phyloP scores from a whole-genome alignment of 2,329 filamentous ascomycete genomes.

The Ophiostoma australiae region DNA sequence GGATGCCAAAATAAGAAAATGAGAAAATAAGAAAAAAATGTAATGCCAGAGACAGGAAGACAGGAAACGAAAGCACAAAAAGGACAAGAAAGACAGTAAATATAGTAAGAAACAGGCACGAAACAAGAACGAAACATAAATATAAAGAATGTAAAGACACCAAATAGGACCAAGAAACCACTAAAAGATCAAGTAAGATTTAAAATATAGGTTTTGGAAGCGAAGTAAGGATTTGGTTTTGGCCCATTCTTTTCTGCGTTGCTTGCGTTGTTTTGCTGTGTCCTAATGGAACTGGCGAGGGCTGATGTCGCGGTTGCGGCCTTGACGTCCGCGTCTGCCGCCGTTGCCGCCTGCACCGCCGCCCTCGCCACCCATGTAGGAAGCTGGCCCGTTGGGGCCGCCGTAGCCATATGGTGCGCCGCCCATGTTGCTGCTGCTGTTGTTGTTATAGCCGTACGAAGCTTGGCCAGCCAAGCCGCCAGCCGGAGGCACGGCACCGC shows the following conservation, averaged over 20 bases:
- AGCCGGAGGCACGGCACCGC: conserved; percentile 42
- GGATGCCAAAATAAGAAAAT: conserved; percentile 24
- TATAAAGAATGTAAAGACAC: neutral
- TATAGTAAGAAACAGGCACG: neutral
- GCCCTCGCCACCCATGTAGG: conserved; percentile 54
- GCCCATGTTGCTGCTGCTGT: conserved; percentile 44
- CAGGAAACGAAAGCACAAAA: neutral
- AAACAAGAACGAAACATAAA: conserved; percentile 11
- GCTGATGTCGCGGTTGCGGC: conserved; percentile 31
- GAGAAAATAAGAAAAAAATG: neutral
- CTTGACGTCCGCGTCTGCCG: conserved; percentile 53
- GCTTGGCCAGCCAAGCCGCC: conserved; percentile 32
- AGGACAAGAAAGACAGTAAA: neutral
- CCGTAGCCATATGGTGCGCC: conserved; percentile 40
- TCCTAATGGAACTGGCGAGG: conserved; percentile 26
- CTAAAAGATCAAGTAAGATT: conserved; percentile 10
- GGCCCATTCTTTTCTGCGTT: neutral
- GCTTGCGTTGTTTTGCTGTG: neutral
- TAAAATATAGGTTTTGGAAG: conserved; percentile 8
- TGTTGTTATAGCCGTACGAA: conserved; percentile 49
- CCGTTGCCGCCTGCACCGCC: conserved; percentile 51
- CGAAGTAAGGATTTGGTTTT: conserved; percentile 11
- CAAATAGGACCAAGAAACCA: conserved; percentile 14
- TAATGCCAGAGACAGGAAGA: neutral
- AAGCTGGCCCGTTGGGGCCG: conserved; percentile 42